Conservation (phyloP, 371 early-diverging fungal genomes). For the Basidiobolus heterosporus region DNA sequence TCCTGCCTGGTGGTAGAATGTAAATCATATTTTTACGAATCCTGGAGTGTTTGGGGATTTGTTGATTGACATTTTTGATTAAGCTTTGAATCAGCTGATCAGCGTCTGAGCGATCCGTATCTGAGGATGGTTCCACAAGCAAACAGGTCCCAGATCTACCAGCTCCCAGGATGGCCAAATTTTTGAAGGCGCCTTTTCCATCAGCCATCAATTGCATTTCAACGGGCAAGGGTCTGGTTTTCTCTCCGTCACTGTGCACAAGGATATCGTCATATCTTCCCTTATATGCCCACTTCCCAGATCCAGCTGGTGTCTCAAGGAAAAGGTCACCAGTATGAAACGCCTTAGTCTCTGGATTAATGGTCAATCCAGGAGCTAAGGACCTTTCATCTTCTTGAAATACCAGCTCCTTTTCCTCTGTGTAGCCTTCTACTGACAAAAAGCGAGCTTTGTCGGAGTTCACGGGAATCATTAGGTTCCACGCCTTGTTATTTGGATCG, state of each 20-base stretch:
- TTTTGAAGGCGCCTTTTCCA: neutral
- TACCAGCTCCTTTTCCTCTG: too few relatives aligned
- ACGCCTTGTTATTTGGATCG: too few relatives aligned
- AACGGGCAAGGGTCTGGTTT: constrained; percentile 2
- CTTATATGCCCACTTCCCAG: too few relatives aligned
- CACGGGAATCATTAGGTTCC: too few relatives aligned
- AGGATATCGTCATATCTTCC: neutral
- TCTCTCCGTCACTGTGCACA: constrained; percentile 3
- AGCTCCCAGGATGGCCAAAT: neutral
- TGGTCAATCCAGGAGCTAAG: too few relatives aligned
- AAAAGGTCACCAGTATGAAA: too few relatives aligned
- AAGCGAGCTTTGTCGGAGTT: too few relatives aligned
- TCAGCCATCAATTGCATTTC: neutral
- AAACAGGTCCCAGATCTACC: neutral
- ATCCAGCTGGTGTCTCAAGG: too few relatives aligned
- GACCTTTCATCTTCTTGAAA: too few relatives aligned
- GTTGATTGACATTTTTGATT: constrained; percentile 7
- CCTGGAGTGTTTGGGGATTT: constrained; percentile 16
- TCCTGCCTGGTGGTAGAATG: constrained; percentile 13
- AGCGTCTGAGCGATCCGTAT: neutral
- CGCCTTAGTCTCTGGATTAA: too few relatives aligned
- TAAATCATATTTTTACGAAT: constrained; percentile 19
- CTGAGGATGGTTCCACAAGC: neutral
- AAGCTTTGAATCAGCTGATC: neutral
- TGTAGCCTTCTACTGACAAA: too few relatives aligned